Evolutionary conservation across 2,329 filamentous ascomycete species (phyloP).

Genomic region (Cladophialophora psammophila): DNA sequence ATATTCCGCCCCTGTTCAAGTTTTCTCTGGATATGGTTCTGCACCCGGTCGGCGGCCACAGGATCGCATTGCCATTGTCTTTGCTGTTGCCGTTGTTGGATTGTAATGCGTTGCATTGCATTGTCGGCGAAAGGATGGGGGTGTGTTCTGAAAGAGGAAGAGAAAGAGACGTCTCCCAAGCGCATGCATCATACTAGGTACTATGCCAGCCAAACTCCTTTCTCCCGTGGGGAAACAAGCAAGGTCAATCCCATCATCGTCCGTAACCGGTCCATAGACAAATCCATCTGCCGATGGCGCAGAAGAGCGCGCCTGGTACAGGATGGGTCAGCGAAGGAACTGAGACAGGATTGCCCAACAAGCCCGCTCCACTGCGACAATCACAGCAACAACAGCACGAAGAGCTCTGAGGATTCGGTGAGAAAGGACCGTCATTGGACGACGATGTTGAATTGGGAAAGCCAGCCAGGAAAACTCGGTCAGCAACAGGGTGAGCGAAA

Average conservation of each 20-base stretch:
- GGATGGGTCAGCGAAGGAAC: neutral
- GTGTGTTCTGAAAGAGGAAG: too few relatives aligned
- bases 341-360: neutral
- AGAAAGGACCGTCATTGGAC: neutral
- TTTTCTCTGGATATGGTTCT: neutral
- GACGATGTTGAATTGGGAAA: neutral
- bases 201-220: neutral
- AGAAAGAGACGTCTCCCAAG: too few relatives aligned
- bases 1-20: neutral
- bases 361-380: neutral
- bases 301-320: neutral
- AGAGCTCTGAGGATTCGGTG: neutral
- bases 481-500: slow-evolving; percentile 11
- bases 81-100: too few relatives aligned
- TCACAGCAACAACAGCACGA: neutral
- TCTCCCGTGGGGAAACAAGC: neutral
- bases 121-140: too few relatives aligned
- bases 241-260: neutral
- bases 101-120: too few relatives aligned
- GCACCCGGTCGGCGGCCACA: neutral
- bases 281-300: neutral
- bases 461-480: slow-evolving; percentile 1
- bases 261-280: neutral
- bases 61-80: neutral
- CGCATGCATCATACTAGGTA: neutral